Evolutionary conservation across 306 rosid genomes (phyloP).

Genomic region (Prunus dulcis): DNA sequence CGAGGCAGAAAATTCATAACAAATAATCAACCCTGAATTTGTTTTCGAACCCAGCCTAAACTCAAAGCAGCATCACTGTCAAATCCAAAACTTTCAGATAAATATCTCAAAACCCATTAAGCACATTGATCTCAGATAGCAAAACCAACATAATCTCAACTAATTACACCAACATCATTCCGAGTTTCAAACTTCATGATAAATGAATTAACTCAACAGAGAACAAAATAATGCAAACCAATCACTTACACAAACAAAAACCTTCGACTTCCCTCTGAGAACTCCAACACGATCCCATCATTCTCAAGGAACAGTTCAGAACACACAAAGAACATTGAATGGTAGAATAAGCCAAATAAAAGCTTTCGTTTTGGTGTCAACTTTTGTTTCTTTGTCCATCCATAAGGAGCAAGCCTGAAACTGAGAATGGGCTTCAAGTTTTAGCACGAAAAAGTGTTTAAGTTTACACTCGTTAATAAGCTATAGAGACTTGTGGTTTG

Average conservation of each 20-base stretch:
- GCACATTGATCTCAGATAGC: conserved; percentile 36
- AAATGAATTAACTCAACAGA: neutral
- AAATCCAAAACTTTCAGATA: conserved; percentile 29
- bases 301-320: conserved; percentile 22
- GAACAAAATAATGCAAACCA: conserved; percentile 5
- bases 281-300: conserved; percentile 49
- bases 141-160: conserved; percentile 25
- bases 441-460: no score
- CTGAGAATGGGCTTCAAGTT: no score
- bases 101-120: conserved; percentile 40
- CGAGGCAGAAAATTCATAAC: conserved; percentile 20
- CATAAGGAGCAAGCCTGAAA: no score
- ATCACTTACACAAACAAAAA: conserved; percentile 27
- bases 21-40: conserved; percentile 45
- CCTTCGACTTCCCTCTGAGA: conserved; percentile 26
- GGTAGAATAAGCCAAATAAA: neutral
- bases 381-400: no score
- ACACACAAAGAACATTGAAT: neutral
- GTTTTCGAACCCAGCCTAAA: conserved; percentile 26
- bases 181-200: neutral
- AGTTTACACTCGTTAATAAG: no score
- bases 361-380: conserved; percentile 22
- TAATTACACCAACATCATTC: conserved; percentile 20
- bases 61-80: conserved; percentile 1
- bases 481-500: no score